Evolutionary conservation across 768 basidiomycete genomes (phyloP), one percentile per base, ranked within the genome.

Genomic region (Cyathus striatus): DNA sequence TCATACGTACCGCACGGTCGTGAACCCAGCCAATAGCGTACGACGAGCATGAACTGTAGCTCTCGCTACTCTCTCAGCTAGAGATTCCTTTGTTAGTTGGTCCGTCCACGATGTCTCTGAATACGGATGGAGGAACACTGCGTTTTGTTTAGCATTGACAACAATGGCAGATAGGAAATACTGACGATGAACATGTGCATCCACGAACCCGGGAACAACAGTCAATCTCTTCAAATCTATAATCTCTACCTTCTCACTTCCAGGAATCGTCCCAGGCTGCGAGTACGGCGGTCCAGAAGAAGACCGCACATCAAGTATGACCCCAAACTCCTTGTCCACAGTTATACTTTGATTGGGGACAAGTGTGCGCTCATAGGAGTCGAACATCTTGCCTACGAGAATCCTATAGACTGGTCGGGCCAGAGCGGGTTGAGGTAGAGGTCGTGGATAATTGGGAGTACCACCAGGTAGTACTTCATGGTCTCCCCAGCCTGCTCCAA

Each of bases 71-170:
- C 81, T 71, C 52, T 86, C 81, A 3, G 68, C 68, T 5, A 80
- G 54, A 21, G 65, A 70, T 52, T 83, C 81, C 53, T 72, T 73
- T 3, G 73, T 78, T 12, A 81, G 54, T 50, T 83, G 81, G 51
- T 82, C 79, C 13, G 66, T 63, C 81, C 82, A 85, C 5, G 75
- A 64, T 3, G 72, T 72, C 57, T 83, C 80, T 4, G 65, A 52
- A 53, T 81, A 84, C 1, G 78, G 66, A 51, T 81, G 80, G 5
- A 83, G 61, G 51, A 83, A 83, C 23, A 83, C 78, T 79, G 42
- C 6, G 10, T 23, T 13, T 12, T 23, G 23, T 21, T 30, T 6
- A 32, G 14, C 23, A 26, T 6, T 14, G 12, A 25, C 16, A 20
- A 18, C 26, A 38, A 43, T 17, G 32, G 14, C n/a, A 21, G 17